phyloP scores from a whole-genome alignment of 768 basidiomycete species.

The Crucibulum laeve region DNA sequence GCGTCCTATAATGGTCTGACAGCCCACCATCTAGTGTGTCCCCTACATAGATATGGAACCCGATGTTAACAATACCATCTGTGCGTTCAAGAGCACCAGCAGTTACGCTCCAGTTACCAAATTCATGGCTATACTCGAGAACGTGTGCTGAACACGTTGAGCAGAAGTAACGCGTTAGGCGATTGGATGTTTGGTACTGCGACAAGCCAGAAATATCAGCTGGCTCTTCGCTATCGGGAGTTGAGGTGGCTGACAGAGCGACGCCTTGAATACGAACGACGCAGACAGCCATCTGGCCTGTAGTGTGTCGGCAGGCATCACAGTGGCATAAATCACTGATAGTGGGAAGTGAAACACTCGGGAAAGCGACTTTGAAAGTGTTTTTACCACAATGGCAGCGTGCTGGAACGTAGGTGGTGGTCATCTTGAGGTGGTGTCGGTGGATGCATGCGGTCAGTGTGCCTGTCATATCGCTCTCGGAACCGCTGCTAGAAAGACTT shows the following conservation, averaged over 20 bases:
- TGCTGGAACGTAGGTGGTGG: constrained; percentile 21
- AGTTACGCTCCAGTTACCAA: constrained; percentile 17
- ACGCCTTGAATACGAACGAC: constrained; percentile 9
- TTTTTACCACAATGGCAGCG: constrained; percentile 21
- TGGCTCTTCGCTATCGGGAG: constrained; percentile 9
- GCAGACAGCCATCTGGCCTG: constrained; percentile 17
- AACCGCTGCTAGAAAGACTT: neutral
- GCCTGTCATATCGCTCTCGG: too few species aligned
- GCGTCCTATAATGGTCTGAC: constrained; percentile 17
- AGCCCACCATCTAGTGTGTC: constrained; percentile 29
- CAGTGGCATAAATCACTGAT: constrained; percentile 21
- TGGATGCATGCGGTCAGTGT: too few species aligned
- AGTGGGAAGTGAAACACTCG: constrained; percentile 14
- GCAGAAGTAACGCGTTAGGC: constrained; percentile 22
- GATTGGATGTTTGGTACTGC: constrained; percentile 15
- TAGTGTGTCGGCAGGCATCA: constrained; percentile 21
- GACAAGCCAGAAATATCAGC: constrained; percentile 16
- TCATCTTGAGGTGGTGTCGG: too few species aligned
- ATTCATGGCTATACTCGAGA: constrained; percentile 12
- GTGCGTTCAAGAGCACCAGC: constrained; percentile 19
- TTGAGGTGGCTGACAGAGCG: too few species aligned
- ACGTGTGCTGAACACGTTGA: constrained; percentile 22
- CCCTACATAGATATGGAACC: constrained; percentile 19
- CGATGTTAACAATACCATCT: constrained; percentile 17
- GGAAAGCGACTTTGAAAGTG: constrained; percentile 14